Evolutionary conservation across 129 eudicot genomes (phyloP), one percentile per base, ranked within the genome.

Genomic region (Escallonia rubra): DNA sequence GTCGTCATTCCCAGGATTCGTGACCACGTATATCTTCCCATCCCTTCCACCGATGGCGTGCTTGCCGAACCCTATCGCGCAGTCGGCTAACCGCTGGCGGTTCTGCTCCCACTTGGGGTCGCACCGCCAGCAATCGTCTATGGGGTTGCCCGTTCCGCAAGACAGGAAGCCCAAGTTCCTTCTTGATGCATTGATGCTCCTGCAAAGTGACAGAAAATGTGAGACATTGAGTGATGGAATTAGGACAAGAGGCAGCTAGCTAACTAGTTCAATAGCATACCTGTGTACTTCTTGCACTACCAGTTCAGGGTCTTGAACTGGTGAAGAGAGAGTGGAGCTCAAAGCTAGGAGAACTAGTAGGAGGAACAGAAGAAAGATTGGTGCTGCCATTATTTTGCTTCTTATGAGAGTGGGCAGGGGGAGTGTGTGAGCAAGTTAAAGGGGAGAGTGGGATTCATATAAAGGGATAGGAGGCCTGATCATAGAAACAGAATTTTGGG

Each of bases 51-150:
- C 97, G 47, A 84, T 71, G 46, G 97, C 97, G 51, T 82, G 66
- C 59, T 85, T 84, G 2, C 95, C 97, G 71, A 90, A 90, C 59
- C 97, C 97, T 42, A 90, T 90, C 7, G 89, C 89, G 38, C 97
- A 90, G 6, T 90, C 89, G 8, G 97, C 97, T 68, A 90, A 71
- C 38, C 79, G 76, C 51, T 87, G 84, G 48, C 95, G 95, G 51
- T 87, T 87, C 46, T 74, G 68, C 41, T 74, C 84, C 97, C 97
- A 90, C 10, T 72, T 61, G 13, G 75, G 70, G 81, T 90, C 97
- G 61, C 97, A 90, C 6, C 97, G 72, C 97, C 97, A 90, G 57
- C 97, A 90, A 72, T 90, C 97, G 72, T 90, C 97, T 4, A 90
- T 87, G 0, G 97, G 97, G 65, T 90, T 90, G 4, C 97, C 97